Conservation (phyloP, 2,329 filamentous ascomycete species). For the Colletotrichum sp. region DNA sequence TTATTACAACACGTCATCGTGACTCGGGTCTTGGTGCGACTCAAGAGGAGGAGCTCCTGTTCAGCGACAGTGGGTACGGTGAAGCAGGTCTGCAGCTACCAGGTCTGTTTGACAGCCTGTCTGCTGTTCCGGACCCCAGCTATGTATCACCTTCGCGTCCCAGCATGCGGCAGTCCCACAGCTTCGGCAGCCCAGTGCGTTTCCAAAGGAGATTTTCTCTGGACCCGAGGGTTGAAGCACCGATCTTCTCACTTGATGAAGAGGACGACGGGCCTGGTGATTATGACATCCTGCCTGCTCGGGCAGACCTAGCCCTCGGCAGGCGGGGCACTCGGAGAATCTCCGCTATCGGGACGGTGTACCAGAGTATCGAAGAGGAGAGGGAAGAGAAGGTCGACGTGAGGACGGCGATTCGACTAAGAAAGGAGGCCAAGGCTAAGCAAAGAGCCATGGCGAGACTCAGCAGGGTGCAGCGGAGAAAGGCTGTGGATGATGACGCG, state of each 20-base stretch:
- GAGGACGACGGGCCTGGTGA: neutral
- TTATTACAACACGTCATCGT: constrained; percentile 21
- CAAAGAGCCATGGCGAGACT: constrained; percentile 23
- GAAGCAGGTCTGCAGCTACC: constrained; percentile 37
- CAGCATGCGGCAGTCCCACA: neutral
- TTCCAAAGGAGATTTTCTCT: neutral
- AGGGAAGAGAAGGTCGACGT: constrained; percentile 27
- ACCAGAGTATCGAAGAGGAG: constrained; percentile 22
- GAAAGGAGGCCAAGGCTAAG: constrained; percentile 35
- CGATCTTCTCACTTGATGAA: neutral
- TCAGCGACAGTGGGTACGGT: constrained; percentile 39
- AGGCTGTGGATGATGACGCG: neutral
- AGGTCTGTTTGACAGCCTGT: constrained; percentile 31
- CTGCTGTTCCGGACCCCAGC: constrained; percentile 2
- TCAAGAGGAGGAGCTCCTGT: constrained; percentile 42
- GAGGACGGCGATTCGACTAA: constrained; percentile 30
- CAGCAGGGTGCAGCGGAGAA: neutral
- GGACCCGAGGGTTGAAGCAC: neutral
- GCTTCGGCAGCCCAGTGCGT: neutral
- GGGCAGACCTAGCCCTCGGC: constrained; percentile 8
- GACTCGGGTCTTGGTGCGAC: constrained; percentile 25
- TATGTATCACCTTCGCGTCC: neutral
- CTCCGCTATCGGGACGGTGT: constrained; percentile 18
- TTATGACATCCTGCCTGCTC: neutral
- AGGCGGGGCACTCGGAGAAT: constrained; percentile 17